Conservation (phyloP, 1,139 yeast species). For the Yamadazyma trypodendri region DNA sequence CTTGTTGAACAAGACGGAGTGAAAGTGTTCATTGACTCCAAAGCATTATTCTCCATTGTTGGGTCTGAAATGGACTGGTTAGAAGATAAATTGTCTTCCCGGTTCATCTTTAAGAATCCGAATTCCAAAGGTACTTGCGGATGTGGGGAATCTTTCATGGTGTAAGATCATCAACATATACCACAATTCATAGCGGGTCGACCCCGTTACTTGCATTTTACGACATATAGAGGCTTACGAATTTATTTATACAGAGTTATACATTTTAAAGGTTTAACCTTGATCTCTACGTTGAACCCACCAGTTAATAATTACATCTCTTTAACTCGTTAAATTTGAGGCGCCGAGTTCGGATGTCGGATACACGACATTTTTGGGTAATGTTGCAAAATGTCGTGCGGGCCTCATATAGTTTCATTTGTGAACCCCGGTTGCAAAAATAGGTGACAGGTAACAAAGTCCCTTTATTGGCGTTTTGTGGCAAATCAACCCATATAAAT, state of each 20-base stretch:
- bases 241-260: slow-evolving; percentile 2
- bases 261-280: background rate
- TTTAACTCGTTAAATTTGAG: background rate
- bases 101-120: slow-evolving; percentile 91
- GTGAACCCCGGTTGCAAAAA: slow-evolving; percentile 7
- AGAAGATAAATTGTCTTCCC: slow-evolving; percentile 84
- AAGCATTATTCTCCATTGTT: slow-evolving; percentile 90
- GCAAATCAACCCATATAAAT: too few species aligned
- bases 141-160: slow-evolving; percentile 98
- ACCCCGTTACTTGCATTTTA: slow-evolving; percentile 1
- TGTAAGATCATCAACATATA: slow-evolving; percentile 44
- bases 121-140: slow-evolving; percentile 98
- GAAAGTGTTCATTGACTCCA: slow-evolving; percentile 88
- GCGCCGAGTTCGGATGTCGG: slow-evolving; percentile 2
- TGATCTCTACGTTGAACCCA: too few species aligned
- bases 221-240: slow-evolving; percentile 3
- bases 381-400: background rate
- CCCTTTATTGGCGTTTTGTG: too few species aligned
- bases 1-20: slow-evolving; percentile 91
- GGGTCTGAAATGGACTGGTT: slow-evolving; percentile 99
- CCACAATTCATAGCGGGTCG: background rate
- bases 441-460: too few species aligned
- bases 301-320: background rate
- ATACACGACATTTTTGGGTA: background rate
- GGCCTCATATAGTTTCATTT: too few species aligned